Conservation (phyloP, 495 filamentous ascomycete species). For the Talaromyces liani region DNA sequence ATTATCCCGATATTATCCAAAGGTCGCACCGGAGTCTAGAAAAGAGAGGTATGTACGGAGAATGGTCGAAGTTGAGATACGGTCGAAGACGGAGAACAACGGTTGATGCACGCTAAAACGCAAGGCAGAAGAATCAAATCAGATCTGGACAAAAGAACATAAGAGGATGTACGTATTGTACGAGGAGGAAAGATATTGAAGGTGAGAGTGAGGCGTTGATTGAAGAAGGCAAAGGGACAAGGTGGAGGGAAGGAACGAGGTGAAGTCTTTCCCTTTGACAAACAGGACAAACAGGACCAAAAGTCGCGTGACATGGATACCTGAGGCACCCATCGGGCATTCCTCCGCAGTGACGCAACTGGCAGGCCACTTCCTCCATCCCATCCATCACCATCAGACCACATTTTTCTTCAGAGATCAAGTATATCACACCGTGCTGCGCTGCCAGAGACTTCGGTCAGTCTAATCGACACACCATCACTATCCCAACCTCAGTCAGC, state of each 20-base stretch:
- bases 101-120: conserved; percentile 11
- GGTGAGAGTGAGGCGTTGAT: not conserved
- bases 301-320: conserved; percentile 2
- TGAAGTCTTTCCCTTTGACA: not conserved
- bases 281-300: not conserved
- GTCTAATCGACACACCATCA: not conserved
- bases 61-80: not conserved
- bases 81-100: not conserved
- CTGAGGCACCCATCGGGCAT: not conserved
- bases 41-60: not conserved
- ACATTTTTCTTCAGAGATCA: not conserved
- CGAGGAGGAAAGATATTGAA: conserved; percentile 1
- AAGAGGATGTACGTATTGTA: conserved; percentile 6
- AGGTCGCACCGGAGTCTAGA: not conserved
- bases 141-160: not conserved
- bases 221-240: not conserved
- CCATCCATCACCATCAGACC: not conserved
- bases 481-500: not conserved
- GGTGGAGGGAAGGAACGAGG: not conserved
- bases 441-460: not conserved
- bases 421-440: not conserved
- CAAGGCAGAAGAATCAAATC: conserved; percentile 2
- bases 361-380: not conserved
- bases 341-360: not conserved
- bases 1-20: conserved; percentile 3